A percentile compares a stretch with the other conserved stretches of the same genome.
These are phyloP conservation scores for Penicillium rolfsii DNA, from an alignment of 2,329 filamentous ascomycete species.

Conservation along the genomic window DNA sequence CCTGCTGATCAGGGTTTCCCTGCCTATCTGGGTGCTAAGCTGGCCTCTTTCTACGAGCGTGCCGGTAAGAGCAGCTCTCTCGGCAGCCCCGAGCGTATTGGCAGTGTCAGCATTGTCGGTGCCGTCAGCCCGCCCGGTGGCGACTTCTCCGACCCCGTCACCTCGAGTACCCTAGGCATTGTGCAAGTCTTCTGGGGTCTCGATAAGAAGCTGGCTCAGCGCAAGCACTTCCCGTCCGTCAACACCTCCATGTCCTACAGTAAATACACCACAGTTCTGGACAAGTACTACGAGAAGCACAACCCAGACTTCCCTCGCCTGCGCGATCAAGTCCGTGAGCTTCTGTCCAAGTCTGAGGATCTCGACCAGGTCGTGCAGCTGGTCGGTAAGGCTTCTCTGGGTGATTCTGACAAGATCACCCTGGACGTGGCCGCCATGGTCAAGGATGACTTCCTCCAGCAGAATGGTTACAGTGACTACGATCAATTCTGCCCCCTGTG, in stretches of 20 bases:
- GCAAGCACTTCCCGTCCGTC: slow-evolving; percentile 98
- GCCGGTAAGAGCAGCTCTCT: slow-evolving; percentile 84
- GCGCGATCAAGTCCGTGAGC: slow-evolving; percentile 88
- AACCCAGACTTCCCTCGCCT: slow-evolving; percentile 92
- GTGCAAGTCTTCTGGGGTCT: slow-evolving; percentile 99
- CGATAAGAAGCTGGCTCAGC: slow-evolving; percentile 98
- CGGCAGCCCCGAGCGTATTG: slow-evolving; percentile 83
- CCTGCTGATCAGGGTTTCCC: slow-evolving; percentile 99
- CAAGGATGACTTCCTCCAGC: slow-evolving; percentile 98
- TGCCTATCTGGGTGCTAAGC: slow-evolving; percentile 92
- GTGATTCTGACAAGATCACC: slow-evolving; percentile 97
- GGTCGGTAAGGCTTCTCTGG: slow-evolving; percentile 94
- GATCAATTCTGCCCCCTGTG: slow-evolving; percentile 99
- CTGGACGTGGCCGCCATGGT: slow-evolving; percentile 87
- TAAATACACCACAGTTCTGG: slow-evolving; percentile 88
- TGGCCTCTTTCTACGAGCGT: slow-evolving; percentile 99
- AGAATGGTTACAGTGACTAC: slow-evolving; percentile 98
- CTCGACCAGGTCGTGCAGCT: slow-evolving; percentile 98
- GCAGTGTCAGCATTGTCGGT: slow-evolving; percentile 96
- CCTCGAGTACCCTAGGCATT: slow-evolving; percentile 88
- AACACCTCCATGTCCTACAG: slow-evolving; percentile 94
- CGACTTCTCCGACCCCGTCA: slow-evolving; percentile 99
- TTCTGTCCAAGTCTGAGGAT: slow-evolving; percentile 93
- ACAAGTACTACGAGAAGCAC: slow-evolving; percentile 93
- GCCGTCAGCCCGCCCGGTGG: slow-evolving; percentile 96